Conservation (phyloP, 768 basidiomycete species). For the Collybia sp. region DNA sequence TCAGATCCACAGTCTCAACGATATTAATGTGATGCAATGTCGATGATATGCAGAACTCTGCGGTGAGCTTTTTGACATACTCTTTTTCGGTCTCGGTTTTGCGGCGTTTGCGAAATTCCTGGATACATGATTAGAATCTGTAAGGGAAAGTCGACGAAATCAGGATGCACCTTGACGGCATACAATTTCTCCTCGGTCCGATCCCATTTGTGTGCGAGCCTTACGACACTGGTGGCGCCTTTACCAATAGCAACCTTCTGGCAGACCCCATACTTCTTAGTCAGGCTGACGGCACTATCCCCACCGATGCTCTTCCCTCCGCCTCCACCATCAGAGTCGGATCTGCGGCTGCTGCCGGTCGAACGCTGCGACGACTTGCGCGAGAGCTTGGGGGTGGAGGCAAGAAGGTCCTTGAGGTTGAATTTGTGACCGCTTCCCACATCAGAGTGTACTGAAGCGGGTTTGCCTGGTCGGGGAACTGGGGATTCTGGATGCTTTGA, state of each 20-base stretch:
- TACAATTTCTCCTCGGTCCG: slow-evolving; percentile 94
- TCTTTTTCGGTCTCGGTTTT: slow-evolving; percentile 99
- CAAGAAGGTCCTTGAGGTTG: slow-evolving; percentile 77
- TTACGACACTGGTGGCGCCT: slow-evolving; percentile 96
- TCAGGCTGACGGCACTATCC: slow-evolving; percentile 40
- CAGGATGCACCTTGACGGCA: slow-evolving; percentile 81
- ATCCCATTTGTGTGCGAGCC: slow-evolving; percentile 99
- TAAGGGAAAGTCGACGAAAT: not conserved
- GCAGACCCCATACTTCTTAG: slow-evolving; percentile 96
- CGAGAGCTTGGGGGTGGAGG: slow-evolving; percentile 66
- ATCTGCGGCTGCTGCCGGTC: slow-evolving; percentile 56
- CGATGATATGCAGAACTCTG: slow-evolving; percentile 98
- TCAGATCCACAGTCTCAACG: slow-evolving; percentile 97
- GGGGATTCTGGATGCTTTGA: slow-evolving; percentile 9
- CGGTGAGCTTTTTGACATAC: slow-evolving; percentile 99
- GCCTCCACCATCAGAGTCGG: slow-evolving; percentile 53
- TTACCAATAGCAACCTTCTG: slow-evolving; percentile 97
- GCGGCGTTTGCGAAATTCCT: slow-evolving; percentile 98
- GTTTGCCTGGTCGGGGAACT: slow-evolving; percentile 20
- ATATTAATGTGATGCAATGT: slow-evolving; percentile 92
- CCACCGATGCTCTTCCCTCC: slow-evolving; percentile 34
- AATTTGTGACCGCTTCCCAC: slow-evolving; percentile 67
- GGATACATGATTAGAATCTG: slow-evolving; percentile 3
- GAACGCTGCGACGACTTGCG: slow-evolving; percentile 69
- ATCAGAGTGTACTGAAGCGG: slow-evolving; percentile 46